phyloP scores from a whole-genome alignment of 352 stramenopile genomes.

The Pythium coloratum region DNA sequence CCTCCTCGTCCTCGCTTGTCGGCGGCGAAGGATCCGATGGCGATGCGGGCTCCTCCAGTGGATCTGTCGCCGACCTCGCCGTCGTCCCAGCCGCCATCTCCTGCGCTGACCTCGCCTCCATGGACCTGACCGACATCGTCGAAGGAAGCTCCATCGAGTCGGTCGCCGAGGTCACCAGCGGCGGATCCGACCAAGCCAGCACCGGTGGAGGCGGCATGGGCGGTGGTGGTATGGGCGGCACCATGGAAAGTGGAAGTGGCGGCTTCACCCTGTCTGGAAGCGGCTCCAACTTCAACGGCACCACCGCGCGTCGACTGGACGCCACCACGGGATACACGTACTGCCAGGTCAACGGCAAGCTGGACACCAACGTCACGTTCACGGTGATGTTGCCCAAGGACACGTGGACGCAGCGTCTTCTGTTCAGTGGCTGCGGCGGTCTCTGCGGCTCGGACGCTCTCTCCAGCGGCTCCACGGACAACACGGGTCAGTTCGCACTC shows the following conservation, averaged over 20 bases:
- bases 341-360: slow-evolving; percentile 30
- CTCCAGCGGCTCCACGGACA: slow-evolving; percentile 27
- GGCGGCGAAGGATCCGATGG: too few relatives aligned
- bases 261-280: too few relatives aligned
- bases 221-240: too few relatives aligned
- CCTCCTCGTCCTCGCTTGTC: too few relatives aligned
- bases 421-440: slow-evolving; percentile 39
- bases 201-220: too few relatives aligned
- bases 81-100: background rate
- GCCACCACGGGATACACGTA: slow-evolving; percentile 11
- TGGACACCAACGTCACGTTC: slow-evolving; percentile 27
- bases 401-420: slow-evolving; percentile 44
- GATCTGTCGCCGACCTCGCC: too few relatives aligned
- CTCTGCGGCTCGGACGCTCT: slow-evolving; percentile 41
- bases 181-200: background rate
- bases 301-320: too few relatives aligned
- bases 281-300: too few relatives aligned
- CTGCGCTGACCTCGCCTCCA: background rate
- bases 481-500: slow-evolving; percentile 32
- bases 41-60: too few relatives aligned
- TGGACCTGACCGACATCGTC: background rate
- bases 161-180: slow-evolving; percentile 17
- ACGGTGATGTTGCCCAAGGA: slow-evolving; percentile 34
- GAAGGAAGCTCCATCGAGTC: background rate
- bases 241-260: too few relatives aligned